phyloP scores from a whole-genome alignment of 345 rosid genomes.

The Dipteronia dyeriana region DNA sequence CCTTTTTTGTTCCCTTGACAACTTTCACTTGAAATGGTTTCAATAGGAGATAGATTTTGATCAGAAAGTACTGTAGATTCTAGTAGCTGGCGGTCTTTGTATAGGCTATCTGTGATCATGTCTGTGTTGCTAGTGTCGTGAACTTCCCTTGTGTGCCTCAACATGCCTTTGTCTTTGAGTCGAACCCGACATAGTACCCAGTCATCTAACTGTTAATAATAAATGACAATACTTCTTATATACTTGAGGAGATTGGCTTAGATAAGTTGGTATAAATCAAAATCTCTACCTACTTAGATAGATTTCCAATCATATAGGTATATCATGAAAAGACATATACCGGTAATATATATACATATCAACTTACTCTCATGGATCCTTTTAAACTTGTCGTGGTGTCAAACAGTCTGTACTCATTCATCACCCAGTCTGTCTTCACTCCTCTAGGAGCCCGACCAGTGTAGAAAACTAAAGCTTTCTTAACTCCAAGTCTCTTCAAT shows the following conservation, averaged over 20 bases:
- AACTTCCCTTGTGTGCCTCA: constrained; percentile 20
- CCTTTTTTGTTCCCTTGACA: constrained; percentile 26
- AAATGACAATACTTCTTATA: not conserved
- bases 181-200: constrained; percentile 58
- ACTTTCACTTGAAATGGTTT: constrained; percentile 27
- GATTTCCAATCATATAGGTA: not conserved
- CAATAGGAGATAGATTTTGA: constrained; percentile 31
- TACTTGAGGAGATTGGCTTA: not conserved
- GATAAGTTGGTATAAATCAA: not conserved
- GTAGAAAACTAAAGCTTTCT: constrained; percentile 55
- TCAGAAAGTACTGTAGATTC: constrained; percentile 37
- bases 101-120: constrained; percentile 39
- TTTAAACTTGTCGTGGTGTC: constrained; percentile 27
- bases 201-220: constrained; percentile 46
- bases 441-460: constrained; percentile 46
- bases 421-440: constrained; percentile 53
- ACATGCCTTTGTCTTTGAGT: constrained; percentile 22
- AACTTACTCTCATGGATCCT: constrained; percentile 59
- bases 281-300: no score
- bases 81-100: constrained; percentile 37
- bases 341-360: not conserved
- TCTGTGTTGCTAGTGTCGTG: constrained; percentile 19
- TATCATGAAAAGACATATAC: not conserved
- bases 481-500: constrained; percentile 48
- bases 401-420: constrained; percentile 51